phyloP scores from a whole-genome alignment of 192 early-diverging fungal species.

The Umbelopsis ramanniana region DNA sequence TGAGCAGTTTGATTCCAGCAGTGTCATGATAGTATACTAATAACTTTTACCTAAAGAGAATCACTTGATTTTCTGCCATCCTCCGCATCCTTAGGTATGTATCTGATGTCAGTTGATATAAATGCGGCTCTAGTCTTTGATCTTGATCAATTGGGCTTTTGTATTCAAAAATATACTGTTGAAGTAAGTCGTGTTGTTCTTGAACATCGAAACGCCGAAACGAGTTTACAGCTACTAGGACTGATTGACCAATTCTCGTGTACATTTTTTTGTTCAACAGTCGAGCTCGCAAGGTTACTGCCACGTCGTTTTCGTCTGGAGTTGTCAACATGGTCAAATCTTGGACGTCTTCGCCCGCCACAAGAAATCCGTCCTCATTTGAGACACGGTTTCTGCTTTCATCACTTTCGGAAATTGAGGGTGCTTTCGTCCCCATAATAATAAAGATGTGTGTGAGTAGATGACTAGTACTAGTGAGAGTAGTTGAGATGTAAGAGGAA shows the following conservation, averaged over 20 bases:
- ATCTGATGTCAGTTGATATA: conserved; percentile 81
- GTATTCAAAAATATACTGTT: conserved; percentile 76
- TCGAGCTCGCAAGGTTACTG: conserved; percentile 53
- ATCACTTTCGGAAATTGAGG: neutral
- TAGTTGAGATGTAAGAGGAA: neutral
- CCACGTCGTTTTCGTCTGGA: conserved; percentile 40
- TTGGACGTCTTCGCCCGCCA: conserved; percentile 15
- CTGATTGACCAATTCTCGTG: conserved; percentile 70
- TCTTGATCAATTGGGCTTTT: conserved; percentile 62
- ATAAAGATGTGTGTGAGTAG: neutral
- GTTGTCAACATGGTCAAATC: conserved; percentile 27
- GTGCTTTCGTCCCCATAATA: neutral
- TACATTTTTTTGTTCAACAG: conserved; percentile 63
- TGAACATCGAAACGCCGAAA: conserved; percentile 56
- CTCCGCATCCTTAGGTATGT: conserved; percentile 90
- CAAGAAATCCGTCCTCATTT: neutral
- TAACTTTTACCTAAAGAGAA: conserved; percentile 83
- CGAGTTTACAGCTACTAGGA: conserved; percentile 74
- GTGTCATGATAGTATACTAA: neutral
- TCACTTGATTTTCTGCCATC: conserved; percentile 86
- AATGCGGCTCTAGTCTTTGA: conserved; percentile 69
- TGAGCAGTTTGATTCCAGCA: conserved; percentile 19
- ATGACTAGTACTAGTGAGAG: neutral
- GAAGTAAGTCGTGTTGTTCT: conserved; percentile 62
- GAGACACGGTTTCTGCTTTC: neutral